Evolutionary conservation across 208 protist genomes (phyloP).

Genomic region (Leptomonas pyrrhocoris): DNA sequence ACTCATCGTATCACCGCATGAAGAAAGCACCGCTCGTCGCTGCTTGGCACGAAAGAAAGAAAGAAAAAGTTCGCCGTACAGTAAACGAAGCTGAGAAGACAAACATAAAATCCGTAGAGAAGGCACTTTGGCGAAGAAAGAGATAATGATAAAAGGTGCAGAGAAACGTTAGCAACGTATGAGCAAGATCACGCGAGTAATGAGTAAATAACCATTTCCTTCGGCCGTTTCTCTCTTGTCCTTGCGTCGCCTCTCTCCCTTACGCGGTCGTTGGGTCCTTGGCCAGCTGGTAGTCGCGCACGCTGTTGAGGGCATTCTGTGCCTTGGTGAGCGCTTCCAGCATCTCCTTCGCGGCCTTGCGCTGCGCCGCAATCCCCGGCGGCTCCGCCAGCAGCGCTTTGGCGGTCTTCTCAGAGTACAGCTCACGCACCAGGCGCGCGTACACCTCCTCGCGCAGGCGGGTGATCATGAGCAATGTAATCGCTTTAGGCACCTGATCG

Average conservation of each 20-base stretch:
- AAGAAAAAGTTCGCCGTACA: slow-evolving; percentile 15
- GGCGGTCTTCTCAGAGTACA: slow-evolving; percentile 95
- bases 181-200: too few relatives aligned
- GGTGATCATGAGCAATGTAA: slow-evolving; percentile 98
- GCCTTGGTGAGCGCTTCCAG: slow-evolving; percentile 89
- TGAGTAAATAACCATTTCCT: too few relatives aligned
- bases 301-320: slow-evolving; percentile 80
- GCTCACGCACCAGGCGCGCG: slow-evolving; percentile 91
- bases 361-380: slow-evolving; percentile 81
- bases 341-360: slow-evolving; percentile 91
- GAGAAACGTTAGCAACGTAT: too few relatives aligned
- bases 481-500: slow-evolving; percentile 98
- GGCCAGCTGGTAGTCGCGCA: slow-evolving; percentile 73
- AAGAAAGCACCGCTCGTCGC: too few relatives aligned
- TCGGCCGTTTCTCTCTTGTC: too few relatives aligned
- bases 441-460: slow-evolving; percentile 92
- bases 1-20: background rate
- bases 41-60: slow-evolving; percentile 11
- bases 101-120: background rate
- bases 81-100: slow-evolving; percentile 6
- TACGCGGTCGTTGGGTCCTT: slow-evolving; percentile 9
- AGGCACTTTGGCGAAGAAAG: background rate
- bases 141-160: background rate
- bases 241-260: background rate
- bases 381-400: slow-evolving; percentile 94